Percentiles rank a stretch among this genome's conserved stretches.
Conservation (phyloP, 495 filamentous ascomycete species). For the Xylaria bambusicola region DNA sequence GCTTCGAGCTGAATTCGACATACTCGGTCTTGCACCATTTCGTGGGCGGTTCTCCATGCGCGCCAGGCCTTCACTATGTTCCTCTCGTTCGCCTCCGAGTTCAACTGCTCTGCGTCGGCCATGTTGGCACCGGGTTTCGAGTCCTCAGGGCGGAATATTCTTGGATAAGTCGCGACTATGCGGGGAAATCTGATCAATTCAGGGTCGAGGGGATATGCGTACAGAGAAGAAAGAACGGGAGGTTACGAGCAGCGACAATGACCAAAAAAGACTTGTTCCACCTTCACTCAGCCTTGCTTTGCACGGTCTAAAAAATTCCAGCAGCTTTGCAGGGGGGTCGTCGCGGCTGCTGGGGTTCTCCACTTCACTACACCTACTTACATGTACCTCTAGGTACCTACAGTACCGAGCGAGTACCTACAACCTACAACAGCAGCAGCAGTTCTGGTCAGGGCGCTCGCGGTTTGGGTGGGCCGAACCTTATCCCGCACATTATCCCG, state of each 20-base stretch:
- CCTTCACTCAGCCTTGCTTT: conserved; percentile 31
- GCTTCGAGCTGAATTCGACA: background rate
- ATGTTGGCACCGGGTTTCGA: conserved; percentile 31
- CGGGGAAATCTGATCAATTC: background rate
- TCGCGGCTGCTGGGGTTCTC: background rate
- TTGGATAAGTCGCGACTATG: background rate
- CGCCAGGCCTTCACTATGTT: conserved; percentile 78
- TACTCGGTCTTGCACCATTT: conserved; percentile 84
- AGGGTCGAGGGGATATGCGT: background rate
- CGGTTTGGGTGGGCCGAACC: too few relatives aligned
- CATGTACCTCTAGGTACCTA: background rate
- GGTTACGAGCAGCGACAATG: conserved; percentile 24
- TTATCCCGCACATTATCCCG: too few relatives aligned
- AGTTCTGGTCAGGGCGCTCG: too few relatives aligned
- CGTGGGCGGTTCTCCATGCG: conserved; percentile 81
- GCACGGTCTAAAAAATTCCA: conserved; percentile 29
- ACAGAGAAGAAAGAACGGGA: background rate
- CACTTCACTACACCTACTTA: background rate
- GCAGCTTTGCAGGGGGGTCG: conserved; percentile 15
- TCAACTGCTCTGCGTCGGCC: conserved; percentile 54
- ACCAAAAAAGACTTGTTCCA: conserved; percentile 9
- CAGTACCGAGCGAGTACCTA: too few relatives aligned
- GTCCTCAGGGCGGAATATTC: background rate
- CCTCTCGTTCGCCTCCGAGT: conserved; percentile 58
- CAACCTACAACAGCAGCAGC: too few relatives aligned